These are phyloP conservation scores for Paralagenidium karlingii DNA, from an alignment of 352 stramenopile genomes.

Conservation along the genomic window DNA sequence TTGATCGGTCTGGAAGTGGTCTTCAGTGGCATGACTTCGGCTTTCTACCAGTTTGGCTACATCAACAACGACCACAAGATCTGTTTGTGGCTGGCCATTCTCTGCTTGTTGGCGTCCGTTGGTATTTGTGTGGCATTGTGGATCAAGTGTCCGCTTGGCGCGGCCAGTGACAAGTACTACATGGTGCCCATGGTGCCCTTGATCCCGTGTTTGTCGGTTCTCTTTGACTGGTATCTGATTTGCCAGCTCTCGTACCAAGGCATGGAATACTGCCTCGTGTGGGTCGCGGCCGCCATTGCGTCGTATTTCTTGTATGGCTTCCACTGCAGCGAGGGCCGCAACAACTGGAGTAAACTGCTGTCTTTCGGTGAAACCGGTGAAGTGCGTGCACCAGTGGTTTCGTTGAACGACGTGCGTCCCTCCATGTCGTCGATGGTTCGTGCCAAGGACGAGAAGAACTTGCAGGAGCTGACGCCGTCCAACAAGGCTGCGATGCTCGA, in stretches of 20 bases:
- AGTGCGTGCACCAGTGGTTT: constrained; percentile 10
- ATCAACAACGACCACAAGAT: constrained; percentile 21
- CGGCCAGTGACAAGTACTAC: constrained; percentile 28
- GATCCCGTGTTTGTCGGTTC: constrained; percentile 33
- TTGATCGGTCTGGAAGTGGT: constrained; percentile 25
- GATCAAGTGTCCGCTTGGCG: constrained; percentile 55
- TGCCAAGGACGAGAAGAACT: too few species aligned
- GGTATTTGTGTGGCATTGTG: constrained; percentile 18
- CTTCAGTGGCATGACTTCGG: constrained; percentile 21
- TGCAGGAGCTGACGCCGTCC: too few species aligned
- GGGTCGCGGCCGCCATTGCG: constrained; percentile 37
- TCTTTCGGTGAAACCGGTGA: too few species aligned
- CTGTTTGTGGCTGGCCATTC: constrained; percentile 22
- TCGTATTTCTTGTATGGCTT: constrained; percentile 77
- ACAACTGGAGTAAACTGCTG: too few species aligned
- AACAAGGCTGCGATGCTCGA: too few species aligned
- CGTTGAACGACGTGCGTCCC: constrained; percentile 29
- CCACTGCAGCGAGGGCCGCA: too few species aligned
- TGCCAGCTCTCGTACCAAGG: constrained; percentile 37
- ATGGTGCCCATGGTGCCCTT: constrained; percentile 56
- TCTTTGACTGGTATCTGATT: constrained; percentile 61
- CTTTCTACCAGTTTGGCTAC: constrained; percentile 66
- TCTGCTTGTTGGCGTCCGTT: constrained; percentile 26
- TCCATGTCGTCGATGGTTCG: constrained; percentile 32
- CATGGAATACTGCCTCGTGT: constrained; percentile 34